These are phyloP conservation scores for Dipodascus albidus DNA, from an alignment of 805 yeast species.

Conservation along the genomic window DNA sequence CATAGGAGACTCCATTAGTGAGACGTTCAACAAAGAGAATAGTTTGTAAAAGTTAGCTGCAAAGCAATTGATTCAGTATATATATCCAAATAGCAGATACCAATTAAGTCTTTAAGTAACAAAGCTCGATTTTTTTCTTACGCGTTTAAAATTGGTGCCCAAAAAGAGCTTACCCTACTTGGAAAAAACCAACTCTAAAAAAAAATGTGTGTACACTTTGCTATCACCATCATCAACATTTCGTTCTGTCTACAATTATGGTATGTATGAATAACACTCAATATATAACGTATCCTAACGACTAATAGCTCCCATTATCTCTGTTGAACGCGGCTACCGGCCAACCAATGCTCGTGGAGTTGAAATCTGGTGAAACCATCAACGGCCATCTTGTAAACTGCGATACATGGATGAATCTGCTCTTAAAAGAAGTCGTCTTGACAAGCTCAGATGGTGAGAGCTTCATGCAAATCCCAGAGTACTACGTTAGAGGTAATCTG, in stretches of 20 bases:
- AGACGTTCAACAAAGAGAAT: too few species aligned
- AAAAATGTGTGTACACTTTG: not conserved
- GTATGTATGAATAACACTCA: too few species aligned
- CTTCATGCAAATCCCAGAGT: constrained; percentile 54
- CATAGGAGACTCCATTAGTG: constrained; percentile 9
- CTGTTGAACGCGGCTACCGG: constrained; percentile 84
- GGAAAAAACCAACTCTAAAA: not conserved
- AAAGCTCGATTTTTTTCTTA: too few species aligned
- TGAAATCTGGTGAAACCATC: constrained; percentile 82
- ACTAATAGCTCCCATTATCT: constrained; percentile 71
- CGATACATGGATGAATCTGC: constrained; percentile 93
- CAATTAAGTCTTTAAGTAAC: too few species aligned
- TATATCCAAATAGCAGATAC: too few species aligned
- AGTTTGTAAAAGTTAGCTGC: too few species aligned
- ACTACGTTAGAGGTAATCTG: constrained; percentile 77
- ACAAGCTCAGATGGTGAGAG: constrained; percentile 47
- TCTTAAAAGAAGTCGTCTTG: constrained; percentile 64
- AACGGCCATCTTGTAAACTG: constrained; percentile 77
- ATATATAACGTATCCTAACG: not conserved
- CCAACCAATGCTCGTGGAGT: constrained; percentile 76
- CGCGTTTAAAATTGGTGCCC: not conserved
- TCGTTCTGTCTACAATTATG: too few species aligned
- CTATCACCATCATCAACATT: not conserved
- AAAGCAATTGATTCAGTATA: too few species aligned
- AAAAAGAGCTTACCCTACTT: not conserved